Evolutionary conservation across 192 early-diverging fungal species (phyloP).

Genomic region (Backusella liffmaniae): DNA sequence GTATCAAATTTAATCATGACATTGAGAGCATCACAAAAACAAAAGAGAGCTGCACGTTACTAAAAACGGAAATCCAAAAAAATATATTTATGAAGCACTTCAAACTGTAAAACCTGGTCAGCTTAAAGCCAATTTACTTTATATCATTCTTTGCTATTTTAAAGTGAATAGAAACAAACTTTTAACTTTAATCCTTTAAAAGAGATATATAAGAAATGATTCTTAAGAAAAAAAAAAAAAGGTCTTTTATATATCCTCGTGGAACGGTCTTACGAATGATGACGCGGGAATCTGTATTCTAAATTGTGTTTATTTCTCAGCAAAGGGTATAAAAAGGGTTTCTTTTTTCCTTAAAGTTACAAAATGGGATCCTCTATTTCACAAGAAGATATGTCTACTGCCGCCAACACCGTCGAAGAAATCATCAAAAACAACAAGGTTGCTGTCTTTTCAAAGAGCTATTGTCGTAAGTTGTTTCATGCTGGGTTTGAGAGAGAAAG

Average conservation of each 20-base stretch:
- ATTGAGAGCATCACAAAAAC: neutral
- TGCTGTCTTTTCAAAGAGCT: slow-evolving; percentile 77
- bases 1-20: neutral
- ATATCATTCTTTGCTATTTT: no score
- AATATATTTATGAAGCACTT: neutral
- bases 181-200: no score
- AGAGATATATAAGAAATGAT: no score
- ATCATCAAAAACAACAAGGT: slow-evolving; percentile 50
- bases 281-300: neutral
- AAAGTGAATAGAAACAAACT: no score
- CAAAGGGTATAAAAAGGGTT: neutral
- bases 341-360: neutral
- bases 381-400: slow-evolving; percentile 24
- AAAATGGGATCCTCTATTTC: neutral
- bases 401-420: slow-evolving; percentile 41
- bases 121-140: neutral
- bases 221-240: no score
- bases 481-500: neutral
- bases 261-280: neutral
- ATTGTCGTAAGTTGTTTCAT: slow-evolving; percentile 48
- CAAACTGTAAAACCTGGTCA: neutral
- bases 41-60: neutral
- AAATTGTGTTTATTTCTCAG: neutral
- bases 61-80: neutral
- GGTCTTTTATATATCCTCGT: neutral